Percentiles rank a stretch among this genome's conserved stretches.
Evolutionary conservation across 768 basidiomycete species (phyloP).

Genomic region (Mycena galericulata): DNA sequence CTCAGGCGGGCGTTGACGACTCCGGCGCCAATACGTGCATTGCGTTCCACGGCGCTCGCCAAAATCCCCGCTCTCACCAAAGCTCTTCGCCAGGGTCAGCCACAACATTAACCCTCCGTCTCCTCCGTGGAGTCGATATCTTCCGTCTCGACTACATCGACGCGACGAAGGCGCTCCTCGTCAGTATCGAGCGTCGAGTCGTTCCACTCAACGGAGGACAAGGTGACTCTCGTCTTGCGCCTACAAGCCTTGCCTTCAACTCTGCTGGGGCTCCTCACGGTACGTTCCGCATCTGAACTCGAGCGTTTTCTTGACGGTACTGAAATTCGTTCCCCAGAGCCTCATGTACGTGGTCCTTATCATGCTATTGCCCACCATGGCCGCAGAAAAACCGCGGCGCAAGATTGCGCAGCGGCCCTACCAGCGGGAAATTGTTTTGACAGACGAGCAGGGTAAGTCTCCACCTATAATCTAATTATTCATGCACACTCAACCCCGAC

Average conservation of each 20-base stretch:
- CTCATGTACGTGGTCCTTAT: not conserved
- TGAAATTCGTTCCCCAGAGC: not conserved
- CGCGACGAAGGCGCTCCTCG: constrained; percentile 1
- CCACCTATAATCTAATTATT: not conserved
- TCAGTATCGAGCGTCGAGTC: constrained; percentile 18
- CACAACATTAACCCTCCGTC: not conserved
- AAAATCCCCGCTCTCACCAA: not conserved
- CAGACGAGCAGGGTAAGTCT: constrained; percentile 6
- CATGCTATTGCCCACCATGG: constrained; percentile 8
- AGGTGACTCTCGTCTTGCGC: not conserved
- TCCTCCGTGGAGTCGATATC: not conserved
- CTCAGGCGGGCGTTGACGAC: constrained; percentile 7
- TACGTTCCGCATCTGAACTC: not conserved
- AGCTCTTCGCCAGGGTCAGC: not conserved
- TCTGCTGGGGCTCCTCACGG: not conserved
- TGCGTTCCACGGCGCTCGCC: not conserved
- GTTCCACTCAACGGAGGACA: constrained; percentile 11
- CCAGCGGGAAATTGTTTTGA: constrained; percentile 15
- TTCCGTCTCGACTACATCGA: not conserved
- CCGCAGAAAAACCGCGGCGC: not conserved
- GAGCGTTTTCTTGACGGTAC: too few relatives aligned
- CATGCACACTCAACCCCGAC: too few relatives aligned
- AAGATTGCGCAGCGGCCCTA: not conserved
- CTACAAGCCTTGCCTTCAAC: constrained; percentile 1
- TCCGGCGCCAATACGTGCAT: constrained; percentile 14